Percentiles rank a stretch among this genome's conserved stretches.
These are phyloP conservation scores for Truncatella angustata DNA, from an alignment of 2,329 filamentous ascomycete genomes.

Conservation along the genomic window DNA sequence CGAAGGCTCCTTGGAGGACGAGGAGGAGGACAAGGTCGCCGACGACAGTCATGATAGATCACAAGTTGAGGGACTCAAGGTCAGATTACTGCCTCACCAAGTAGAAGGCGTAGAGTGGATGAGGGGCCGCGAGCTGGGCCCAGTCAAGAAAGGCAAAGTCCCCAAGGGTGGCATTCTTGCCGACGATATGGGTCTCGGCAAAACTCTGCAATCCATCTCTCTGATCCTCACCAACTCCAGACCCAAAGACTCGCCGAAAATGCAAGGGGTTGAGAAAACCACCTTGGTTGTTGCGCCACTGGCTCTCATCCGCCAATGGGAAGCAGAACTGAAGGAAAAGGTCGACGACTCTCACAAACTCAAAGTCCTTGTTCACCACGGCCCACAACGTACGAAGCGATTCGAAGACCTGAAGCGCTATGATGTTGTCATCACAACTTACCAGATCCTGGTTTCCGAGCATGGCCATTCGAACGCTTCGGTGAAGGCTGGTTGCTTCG, in stretches of 20 bases:
- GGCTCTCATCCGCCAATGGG: constrained; percentile 96
- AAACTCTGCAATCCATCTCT: constrained; percentile 91
- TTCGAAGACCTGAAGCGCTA: constrained; percentile 75
- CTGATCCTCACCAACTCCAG: constrained; percentile 82
- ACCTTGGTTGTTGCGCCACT: constrained; percentile 92
- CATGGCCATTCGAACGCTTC: constrained; percentile 67
- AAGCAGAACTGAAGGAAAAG: constrained; percentile 84
- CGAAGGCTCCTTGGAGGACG: constrained; percentile 77
- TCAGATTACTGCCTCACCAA: constrained; percentile 90
- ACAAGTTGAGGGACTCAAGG: constrained; percentile 75
- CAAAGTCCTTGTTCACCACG: constrained; percentile 87
- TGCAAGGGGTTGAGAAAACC: constrained; percentile 65
- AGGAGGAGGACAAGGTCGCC: constrained; percentile 47
- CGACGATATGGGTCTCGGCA: constrained; percentile 96
- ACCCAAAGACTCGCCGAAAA: constrained; percentile 49
- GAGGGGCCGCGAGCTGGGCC: constrained; percentile 85
- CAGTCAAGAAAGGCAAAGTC: constrained; percentile 74
- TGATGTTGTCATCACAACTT: constrained; percentile 96
- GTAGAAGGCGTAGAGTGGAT: constrained; percentile 95
- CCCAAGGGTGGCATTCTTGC: constrained; percentile 94
- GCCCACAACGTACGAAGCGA: constrained; percentile 77
- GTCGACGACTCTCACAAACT: constrained; percentile 68
- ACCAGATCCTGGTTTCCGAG: constrained; percentile 92
- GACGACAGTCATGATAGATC: constrained; percentile 53
- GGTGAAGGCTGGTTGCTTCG: constrained; percentile 80